Conservation (phyloP, 768 basidiomycete species). For the Guyanaporus albipodus region DNA sequence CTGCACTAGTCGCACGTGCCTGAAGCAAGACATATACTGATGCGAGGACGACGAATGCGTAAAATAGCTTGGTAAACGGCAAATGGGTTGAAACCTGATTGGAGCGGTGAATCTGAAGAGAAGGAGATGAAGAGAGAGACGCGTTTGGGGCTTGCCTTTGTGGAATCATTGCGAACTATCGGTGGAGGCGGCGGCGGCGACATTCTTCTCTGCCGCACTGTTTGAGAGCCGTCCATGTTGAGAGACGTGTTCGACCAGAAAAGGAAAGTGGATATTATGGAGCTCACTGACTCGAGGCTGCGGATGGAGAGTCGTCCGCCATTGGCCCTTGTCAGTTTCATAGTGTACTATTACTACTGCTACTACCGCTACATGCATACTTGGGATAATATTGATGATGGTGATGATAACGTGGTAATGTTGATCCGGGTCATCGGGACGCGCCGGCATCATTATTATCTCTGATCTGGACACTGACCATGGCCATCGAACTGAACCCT, state of each 20-base stretch:
- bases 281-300: too few relatives aligned
- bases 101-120: background rate
- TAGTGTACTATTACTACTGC: too few relatives aligned
- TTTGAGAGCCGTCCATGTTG: conserved; percentile 3
- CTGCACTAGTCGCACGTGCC: conserved; percentile 9
- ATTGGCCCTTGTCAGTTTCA: too few relatives aligned
- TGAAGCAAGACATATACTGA: conserved; percentile 16
- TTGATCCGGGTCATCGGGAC: too few relatives aligned
- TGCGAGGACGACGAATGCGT: conserved; percentile 3
- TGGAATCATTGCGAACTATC: background rate
- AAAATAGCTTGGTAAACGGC: conserved; percentile 7
- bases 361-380: too few relatives aligned
- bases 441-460: too few relatives aligned
- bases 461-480: too few relatives aligned
- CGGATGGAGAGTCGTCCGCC: too few relatives aligned
- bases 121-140: background rate
- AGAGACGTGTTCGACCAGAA: too few relatives aligned
- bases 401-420: too few relatives aligned
- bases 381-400: too few relatives aligned
- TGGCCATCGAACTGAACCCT: conserved; percentile 65
- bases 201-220: conserved; percentile 29
- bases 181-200: background rate
- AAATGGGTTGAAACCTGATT: conserved; percentile 1
- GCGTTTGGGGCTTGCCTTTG: conserved; percentile 2
- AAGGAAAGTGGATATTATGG: conserved; percentile 10